Evolutionary conservation across 345 rosid genomes (phyloP), one percentile per base, ranked within the genome.

Genomic region (Linum usitatissimum): DNA sequence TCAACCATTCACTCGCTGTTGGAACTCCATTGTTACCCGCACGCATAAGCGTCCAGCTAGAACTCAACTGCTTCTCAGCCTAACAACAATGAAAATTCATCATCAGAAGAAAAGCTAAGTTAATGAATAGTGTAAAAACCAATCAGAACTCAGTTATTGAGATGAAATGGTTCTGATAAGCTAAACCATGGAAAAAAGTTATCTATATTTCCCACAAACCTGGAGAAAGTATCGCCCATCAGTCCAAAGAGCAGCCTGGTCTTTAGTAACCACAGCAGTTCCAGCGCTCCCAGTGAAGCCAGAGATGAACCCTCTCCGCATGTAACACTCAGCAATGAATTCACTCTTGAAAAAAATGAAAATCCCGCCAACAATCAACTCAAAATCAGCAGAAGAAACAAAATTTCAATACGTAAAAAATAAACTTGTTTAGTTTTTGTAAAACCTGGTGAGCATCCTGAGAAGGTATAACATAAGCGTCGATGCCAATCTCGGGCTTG

Each of bases 181-280:
- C 28, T 23, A 23, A 23, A n/a, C n/a, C n/a, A n/a, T n/a, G n/a
- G n/a, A n/a, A n/a, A n/a, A n/a, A n/a, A n/a, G n/a, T n/a, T n/a
- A n/a, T 2, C 28, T 5, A 23, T 42, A 53, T 61, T 54, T 15
- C 28, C 60, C 31, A n/a, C 72, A 64, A 69, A 89, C 98, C 98
- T 89, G 98, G 70, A 92, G 96, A 85, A 92, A 92, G 67, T 92
- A 92, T 31, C 98, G 88, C 40, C 96, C 96, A 68, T 92, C 98
- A 3, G 98, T 92, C 98, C 98, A 92, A 8, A 92, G 77, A 69
- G 93, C 95, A 18, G 98, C 98, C 67, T 85, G 87, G 66, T 87
- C 95, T 75, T 80, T 92, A 6, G 96, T 89, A 65, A 92, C 79
- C 73, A 92, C 81, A 55, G 89, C 93, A 40, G 90, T 89, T 61